Percentiles rank a stretch among this genome's conserved stretches.
Evolutionary conservation across 176 grass and related monocot genomes (phyloP).

Genomic region (Oryza nivara): DNA sequence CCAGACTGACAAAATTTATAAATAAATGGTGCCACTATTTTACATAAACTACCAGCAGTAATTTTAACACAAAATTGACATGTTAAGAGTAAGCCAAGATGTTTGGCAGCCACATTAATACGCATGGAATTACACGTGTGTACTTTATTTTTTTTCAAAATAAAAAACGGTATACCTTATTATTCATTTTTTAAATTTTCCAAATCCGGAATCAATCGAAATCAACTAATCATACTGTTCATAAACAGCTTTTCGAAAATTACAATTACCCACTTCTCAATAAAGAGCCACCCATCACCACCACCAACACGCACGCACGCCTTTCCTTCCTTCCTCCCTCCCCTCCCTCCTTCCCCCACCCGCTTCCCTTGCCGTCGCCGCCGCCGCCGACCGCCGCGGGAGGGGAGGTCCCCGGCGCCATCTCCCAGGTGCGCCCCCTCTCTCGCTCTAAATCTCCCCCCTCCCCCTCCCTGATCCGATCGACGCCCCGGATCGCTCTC

Average conservation of each 20-base stretch:
- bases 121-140: neutral
- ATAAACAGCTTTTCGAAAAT: conserved; percentile 32
- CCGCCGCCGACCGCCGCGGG: conserved; percentile 9
- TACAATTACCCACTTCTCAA: conserved; percentile 36
- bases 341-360: neutral
- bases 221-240: neutral
- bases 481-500: conserved; percentile 1
- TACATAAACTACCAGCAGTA: too few species aligned
- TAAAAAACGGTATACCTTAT: too few species aligned
- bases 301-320: neutral
- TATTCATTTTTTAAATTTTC: neutral
- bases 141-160: too few species aligned
- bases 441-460: neutral
- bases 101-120: neutral
- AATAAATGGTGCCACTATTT: too few species aligned
- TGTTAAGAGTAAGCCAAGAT: neutral
- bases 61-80: neutral
- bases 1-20: too few species aligned
- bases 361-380: neutral
- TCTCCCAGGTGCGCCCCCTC: conserved; percentile 36
- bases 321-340: conserved; percentile 1
- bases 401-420: neutral
- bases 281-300: conserved; percentile 6
- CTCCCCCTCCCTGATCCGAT: conserved; percentile 8
- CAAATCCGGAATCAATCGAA: neutral